Evolutionary conservation across 805 yeast species (phyloP).

Genomic region (Saturnispora zaruensis): DNA sequence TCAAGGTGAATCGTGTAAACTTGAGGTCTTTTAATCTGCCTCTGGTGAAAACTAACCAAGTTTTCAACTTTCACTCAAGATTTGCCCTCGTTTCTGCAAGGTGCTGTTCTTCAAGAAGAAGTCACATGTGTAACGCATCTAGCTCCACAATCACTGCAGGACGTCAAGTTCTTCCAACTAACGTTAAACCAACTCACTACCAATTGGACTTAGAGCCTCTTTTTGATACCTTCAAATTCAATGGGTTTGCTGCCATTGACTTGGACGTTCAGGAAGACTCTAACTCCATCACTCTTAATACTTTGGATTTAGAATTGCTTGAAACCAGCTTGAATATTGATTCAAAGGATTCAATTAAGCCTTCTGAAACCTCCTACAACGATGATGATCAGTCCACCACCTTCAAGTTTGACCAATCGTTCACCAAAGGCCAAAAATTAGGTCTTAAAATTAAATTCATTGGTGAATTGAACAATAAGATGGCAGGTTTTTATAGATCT

Average conservation of each 20-base stretch:
- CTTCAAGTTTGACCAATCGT: constrained; percentile 42
- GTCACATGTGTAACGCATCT: constrained; percentile 5
- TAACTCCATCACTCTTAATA: constrained; percentile 39
- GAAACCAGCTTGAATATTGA: constrained; percentile 16
- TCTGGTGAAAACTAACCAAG: background rate
- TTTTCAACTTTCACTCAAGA: background rate
- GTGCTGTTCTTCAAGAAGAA: constrained; percentile 5
- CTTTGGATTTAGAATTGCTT: constrained; percentile 24
- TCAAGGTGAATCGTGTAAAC: background rate
- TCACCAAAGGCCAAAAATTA: constrained; percentile 25
- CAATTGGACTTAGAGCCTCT: constrained; percentile 41
- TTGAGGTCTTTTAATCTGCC: background rate
- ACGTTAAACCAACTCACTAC: constrained; percentile 73
- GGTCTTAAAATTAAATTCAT: constrained; percentile 31
- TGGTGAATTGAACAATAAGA: constrained; percentile 43
- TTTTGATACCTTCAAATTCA: constrained; percentile 36
- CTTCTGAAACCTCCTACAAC: constrained; percentile 26
- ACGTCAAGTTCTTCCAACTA: constrained; percentile 30
- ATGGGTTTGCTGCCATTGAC: constrained; percentile 46
- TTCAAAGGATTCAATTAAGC: constrained; percentile 17
- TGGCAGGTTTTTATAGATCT: constrained; percentile 52
- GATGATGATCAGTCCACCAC: constrained; percentile 56
- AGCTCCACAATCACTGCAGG: constrained; percentile 1
- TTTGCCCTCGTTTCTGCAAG: constrained; percentile 3
- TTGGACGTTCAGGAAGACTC: constrained; percentile 40